These are phyloP conservation scores for Lathyrus oleraceus DNA, from an alignment of 306 rosid genomes.

Conservation along the genomic window DNA sequence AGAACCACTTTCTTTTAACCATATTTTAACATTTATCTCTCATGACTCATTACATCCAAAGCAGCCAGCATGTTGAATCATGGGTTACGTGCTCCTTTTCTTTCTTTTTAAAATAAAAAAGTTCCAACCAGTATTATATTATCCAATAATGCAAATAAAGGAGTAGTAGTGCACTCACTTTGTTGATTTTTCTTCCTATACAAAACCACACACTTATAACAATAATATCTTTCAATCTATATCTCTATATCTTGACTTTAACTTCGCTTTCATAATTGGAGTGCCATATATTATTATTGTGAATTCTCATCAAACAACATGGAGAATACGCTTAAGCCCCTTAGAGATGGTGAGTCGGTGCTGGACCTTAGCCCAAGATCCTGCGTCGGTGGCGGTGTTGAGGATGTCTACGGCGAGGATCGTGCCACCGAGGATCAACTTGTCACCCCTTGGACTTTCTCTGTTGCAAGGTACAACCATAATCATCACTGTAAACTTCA, in stretches of 20 bases:
- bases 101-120: no score
- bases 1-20: no score
- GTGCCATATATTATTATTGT: background rate
- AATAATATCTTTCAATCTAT: background rate
- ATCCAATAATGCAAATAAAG: background rate
- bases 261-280: background rate
- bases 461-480: slow-evolving; percentile 76
- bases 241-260: background rate
- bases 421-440: slow-evolving; percentile 85
- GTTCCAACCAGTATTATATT: no score
- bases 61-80: no score
- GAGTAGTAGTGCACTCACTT: background rate
- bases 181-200: background rate
- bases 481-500: background rate
- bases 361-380: slow-evolving; percentile 76
- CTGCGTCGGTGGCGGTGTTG: slow-evolving; percentile 77
- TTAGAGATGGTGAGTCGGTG: slow-evolving; percentile 63
- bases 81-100: no score
- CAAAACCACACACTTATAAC: background rate
- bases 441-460: slow-evolving; percentile 88
- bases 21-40: no score
- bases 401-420: slow-evolving; percentile 87
- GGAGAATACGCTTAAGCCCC: slow-evolving; percentile 65
- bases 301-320: slow-evolving; percentile 31
- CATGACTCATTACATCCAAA: no score